phyloP scores from a whole-genome alignment of 495 filamentous ascomycete species.

The Filosporella fistucella region DNA sequence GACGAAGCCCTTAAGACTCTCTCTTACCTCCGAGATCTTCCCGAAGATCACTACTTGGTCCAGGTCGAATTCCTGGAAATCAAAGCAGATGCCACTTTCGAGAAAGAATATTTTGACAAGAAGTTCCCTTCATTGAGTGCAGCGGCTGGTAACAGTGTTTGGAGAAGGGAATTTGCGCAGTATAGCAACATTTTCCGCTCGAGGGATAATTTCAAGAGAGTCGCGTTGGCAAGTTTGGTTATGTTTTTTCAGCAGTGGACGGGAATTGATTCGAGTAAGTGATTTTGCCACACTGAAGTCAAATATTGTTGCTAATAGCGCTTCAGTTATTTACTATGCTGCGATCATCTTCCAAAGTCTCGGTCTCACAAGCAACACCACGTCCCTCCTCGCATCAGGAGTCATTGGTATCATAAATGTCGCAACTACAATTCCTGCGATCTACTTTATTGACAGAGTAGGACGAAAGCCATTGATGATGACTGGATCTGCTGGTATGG shows the following conservation, averaged over 20 bases:
- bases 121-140: conserved; percentile 48
- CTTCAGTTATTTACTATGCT: conserved; percentile 23
- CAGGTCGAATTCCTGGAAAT: conserved; percentile 16
- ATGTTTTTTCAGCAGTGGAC: conserved; percentile 63
- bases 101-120: conserved; percentile 12
- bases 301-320: background rate
- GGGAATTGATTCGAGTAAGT: conserved; percentile 27
- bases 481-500: conserved; percentile 41
- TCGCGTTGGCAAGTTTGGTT: conserved; percentile 55
- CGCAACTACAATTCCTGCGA: conserved; percentile 6
- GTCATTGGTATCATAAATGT: conserved; percentile 21
- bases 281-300: background rate
- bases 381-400: conserved; percentile 39
- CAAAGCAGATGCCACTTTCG: conserved; percentile 8
- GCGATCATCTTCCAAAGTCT: conserved; percentile 39
- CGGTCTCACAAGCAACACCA: conserved; percentile 44
- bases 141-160: conserved; percentile 50
- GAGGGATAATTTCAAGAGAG: conserved; percentile 46
- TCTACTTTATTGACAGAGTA: conserved; percentile 45
- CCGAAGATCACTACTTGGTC: conserved; percentile 7
- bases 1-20: conserved; percentile 44
- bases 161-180: conserved; percentile 28
- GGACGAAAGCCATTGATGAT: conserved; percentile 32
- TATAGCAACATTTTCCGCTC: conserved; percentile 20
- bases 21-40: conserved; percentile 8